A percentile compares a stretch with the other conserved stretches of the same genome.
phyloP scores from a whole-genome alignment of 1,284 basidiomycete genomes.

The Cronartium ribicola region DNA sequence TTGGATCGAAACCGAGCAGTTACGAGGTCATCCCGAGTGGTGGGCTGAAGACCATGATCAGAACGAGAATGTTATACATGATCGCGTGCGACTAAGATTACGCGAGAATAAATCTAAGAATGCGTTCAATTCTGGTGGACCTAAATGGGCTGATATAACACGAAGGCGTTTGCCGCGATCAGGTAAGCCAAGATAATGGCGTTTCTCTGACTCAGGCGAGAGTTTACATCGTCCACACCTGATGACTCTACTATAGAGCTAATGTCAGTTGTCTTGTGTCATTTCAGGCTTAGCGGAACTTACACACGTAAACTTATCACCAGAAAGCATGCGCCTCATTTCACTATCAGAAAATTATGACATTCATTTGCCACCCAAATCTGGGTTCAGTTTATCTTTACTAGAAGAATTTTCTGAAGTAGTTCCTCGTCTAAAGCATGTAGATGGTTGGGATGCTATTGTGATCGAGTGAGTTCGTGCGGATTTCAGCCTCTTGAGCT shows the following conservation, averaged over 20 bases:
- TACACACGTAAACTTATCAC: slow-evolving; percentile 21
- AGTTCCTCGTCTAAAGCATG: slow-evolving; percentile 16
- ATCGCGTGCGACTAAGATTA: slow-evolving; percentile 9
- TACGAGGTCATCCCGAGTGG: slow-evolving; percentile 30
- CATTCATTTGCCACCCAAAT: slow-evolving; percentile 23
- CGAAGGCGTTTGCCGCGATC: slow-evolving; percentile 1
- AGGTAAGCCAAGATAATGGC: background rate
- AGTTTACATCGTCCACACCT: background rate
- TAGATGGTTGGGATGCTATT: slow-evolving; percentile 34
- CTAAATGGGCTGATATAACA: slow-evolving; percentile 28
- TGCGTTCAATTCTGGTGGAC: background rate
- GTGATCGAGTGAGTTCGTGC: slow-evolving; percentile 26
- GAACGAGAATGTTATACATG: background rate
- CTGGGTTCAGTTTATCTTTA: slow-evolving; percentile 28
- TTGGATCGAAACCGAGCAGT: slow-evolving; percentile 17
- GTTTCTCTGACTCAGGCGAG: slow-evolving; percentile 3
- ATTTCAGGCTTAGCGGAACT: background rate
- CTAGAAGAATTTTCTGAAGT: slow-evolving; percentile 26
- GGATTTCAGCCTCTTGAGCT: background rate
- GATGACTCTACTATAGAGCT: background rate
- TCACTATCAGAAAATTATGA: background rate
- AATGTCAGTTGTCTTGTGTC: background rate
- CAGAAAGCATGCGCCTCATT: background rate
- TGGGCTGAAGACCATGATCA: slow-evolving; percentile 12
- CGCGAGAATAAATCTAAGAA: background rate